Evolutionary conservation across 805 yeast species (phyloP), one percentile per base, ranked within the genome.

Genomic region (Candida odintsovae): DNA sequence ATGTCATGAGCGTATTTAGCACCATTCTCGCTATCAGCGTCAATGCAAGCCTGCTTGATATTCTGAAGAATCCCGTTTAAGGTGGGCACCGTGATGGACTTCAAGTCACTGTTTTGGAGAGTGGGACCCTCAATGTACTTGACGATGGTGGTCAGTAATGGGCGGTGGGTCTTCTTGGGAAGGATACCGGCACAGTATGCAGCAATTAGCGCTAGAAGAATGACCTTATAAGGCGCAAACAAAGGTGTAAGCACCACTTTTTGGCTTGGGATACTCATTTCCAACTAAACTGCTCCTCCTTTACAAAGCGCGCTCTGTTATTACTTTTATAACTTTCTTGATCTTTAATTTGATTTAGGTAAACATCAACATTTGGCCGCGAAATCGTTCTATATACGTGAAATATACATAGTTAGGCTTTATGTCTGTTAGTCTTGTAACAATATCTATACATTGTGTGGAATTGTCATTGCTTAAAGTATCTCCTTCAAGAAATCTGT

Each of bases 191-290:
- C 58, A 40, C 79, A 68, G 52, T 77, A 76, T 0, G 74, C 73
- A 15, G 70, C 69, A 6, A 80, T 68, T 13, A 82, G 55, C 3
- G 73, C 62, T 10, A 80, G 54, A 1, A 80, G 53, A 2, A 81
- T 76, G 0, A 82, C 62, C 51, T 77, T 79, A 46, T 77, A 72
- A 1, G 86, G 80, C 6, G 83, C 75, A 23, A 82, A 52, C 1
- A 67, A 56, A 3, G 72, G 69, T 1, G 75, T 67, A 20, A 73
- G 51, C 3, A 53, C 50, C 13, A 57, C 55, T 8, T 44, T 19
- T 4, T 16, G 36, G 36, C 12, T n/a, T 3, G 5, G 18, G 36
- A 9, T n/a, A 12, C 36, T 16, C 36, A n/a, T 33, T 13, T 12
- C 7, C 31, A 12, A 7, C 6, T 22, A 5, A 13, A 28, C n/a